A percentile compares a stretch with the other conserved stretches of the same genome.
Evolutionary conservation across 139 green algal genomes (phyloP).

Genomic region (Pleodorina starrii): DNA sequence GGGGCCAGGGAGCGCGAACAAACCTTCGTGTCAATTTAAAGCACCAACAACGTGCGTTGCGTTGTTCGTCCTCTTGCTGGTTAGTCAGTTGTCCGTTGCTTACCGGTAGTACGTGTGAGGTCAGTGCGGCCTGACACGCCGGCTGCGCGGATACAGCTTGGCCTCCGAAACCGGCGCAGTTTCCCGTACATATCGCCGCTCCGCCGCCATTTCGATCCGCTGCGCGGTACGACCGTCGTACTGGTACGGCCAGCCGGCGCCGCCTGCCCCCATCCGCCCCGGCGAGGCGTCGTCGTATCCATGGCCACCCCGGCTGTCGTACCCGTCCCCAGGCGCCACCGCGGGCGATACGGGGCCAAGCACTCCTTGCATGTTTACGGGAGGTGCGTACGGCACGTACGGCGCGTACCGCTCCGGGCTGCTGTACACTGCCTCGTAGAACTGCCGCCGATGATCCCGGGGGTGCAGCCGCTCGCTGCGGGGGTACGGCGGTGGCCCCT

Average conservation of each 20-base stretch:
- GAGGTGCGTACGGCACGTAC: not conserved
- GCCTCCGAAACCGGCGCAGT: not conserved
- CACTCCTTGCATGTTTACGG: not conserved
- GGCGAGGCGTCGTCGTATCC: not conserved
- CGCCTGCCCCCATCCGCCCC: no score
- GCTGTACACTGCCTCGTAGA: slow-evolving; percentile 31
- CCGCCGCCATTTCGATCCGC: not conserved
- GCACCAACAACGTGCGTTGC: no score
- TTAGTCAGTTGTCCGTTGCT: no score
- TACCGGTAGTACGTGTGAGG: not conserved
- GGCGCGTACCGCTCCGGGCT: slow-evolving; percentile 25
- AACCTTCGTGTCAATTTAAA: not conserved
- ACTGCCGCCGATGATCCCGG: not conserved
- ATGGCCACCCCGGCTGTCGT: not conserved
- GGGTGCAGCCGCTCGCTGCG: slow-evolving; percentile 8
- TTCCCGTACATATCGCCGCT: not conserved
- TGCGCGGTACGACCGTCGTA: not conserved
- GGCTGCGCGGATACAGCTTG: not conserved
- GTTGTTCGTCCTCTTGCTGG: no score
- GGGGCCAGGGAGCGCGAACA: not conserved
- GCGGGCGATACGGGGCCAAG: not conserved
- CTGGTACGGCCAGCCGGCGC: not conserved
- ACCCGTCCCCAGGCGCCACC: not conserved
- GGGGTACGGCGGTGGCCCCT: slow-evolving; percentile 1
- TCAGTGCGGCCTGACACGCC: not conserved